These are phyloP conservation scores for Pseudognaphalium luteoalbum DNA, from an alignment of 129 eudicot genomes.

Conservation along the genomic window DNA sequence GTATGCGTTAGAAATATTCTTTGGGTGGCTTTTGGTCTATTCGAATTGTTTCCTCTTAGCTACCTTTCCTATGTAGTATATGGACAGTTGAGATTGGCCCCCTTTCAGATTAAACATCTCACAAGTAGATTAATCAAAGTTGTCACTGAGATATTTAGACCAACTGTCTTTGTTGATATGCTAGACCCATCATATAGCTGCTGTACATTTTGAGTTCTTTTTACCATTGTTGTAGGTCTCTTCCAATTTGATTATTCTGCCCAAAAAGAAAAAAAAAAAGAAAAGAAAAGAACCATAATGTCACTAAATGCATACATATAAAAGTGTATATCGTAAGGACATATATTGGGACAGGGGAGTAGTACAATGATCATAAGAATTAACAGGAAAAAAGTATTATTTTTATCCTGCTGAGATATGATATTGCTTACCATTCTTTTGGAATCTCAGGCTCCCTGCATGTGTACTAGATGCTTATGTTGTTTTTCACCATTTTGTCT, in stretches of 20 bases:
- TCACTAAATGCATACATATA: background rate
- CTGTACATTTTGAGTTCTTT: background rate
- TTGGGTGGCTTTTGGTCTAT: background rate
- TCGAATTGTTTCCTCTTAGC: background rate
- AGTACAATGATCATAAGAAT: constrained; percentile 10
- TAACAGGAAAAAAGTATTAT: background rate
- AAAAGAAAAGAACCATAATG: no score
- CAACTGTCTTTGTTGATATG: background rate
- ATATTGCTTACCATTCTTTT: background rate
- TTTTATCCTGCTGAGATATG: constrained; percentile 8
- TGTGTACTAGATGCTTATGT: background rate
- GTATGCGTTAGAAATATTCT: no score
- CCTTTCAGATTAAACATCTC: no score
- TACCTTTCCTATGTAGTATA: no score
- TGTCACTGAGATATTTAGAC: background rate
- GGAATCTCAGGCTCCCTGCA: background rate
- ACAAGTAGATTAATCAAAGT: background rate
- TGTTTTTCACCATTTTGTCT: background rate
- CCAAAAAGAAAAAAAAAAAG: background rate
- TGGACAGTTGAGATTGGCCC: no score
- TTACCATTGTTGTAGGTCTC: background rate
- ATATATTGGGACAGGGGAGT: background rate
- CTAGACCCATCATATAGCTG: background rate
- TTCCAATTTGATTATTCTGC: background rate
- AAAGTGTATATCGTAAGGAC: background rate